A percentile compares a stretch with the other conserved stretches of the same genome.
Conservation (phyloP, 305 asterid genomes). For the Ruellia speciosa region DNA sequence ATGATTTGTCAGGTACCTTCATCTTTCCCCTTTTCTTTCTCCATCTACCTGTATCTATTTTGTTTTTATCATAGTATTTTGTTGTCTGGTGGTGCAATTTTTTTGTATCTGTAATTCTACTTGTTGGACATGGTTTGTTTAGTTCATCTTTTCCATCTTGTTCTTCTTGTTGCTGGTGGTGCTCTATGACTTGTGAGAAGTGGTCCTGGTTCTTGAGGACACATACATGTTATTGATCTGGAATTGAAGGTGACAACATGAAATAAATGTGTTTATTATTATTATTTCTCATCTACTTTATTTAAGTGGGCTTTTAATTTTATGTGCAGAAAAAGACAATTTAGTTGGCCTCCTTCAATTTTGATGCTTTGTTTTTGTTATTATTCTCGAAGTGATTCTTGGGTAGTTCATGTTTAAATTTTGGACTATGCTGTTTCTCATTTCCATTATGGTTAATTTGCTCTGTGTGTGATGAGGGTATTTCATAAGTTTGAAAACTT, state of each 20-base stretch:
- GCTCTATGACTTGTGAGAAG: slow-evolving; percentile 3
- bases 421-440: too few relatives aligned
- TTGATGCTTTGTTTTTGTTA: too few relatives aligned
- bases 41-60: too few relatives aligned
- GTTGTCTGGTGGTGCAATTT: background rate
- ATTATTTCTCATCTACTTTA: slow-evolving; percentile 16
- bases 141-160: slow-evolving; percentile 1
- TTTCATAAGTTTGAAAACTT: too few relatives aligned
- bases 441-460: too few relatives aligned
- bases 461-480: too few relatives aligned
- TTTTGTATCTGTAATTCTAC: background rate
- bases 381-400: too few relatives aligned
- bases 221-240: slow-evolving; percentile 27
- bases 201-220: slow-evolving; percentile 23
- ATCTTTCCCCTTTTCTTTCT: slow-evolving; percentile 4
- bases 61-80: background rate
- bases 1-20: slow-evolving; percentile 22
- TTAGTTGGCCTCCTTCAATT: too few relatives aligned
- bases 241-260: slow-evolving; percentile 28
- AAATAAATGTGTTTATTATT: slow-evolving; percentile 25
- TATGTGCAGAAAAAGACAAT: background rate
- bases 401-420: too few relatives aligned
- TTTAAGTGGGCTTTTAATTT: slow-evolving; percentile 18
- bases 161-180: slow-evolving; percentile 3
- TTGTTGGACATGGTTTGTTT: slow-evolving; percentile 10